Evolutionary conservation across 2,329 filamentous ascomycete genomes (phyloP), one percentile per base, ranked within the genome.

Genomic region (Arthrobotrys entomopaga): DNA sequence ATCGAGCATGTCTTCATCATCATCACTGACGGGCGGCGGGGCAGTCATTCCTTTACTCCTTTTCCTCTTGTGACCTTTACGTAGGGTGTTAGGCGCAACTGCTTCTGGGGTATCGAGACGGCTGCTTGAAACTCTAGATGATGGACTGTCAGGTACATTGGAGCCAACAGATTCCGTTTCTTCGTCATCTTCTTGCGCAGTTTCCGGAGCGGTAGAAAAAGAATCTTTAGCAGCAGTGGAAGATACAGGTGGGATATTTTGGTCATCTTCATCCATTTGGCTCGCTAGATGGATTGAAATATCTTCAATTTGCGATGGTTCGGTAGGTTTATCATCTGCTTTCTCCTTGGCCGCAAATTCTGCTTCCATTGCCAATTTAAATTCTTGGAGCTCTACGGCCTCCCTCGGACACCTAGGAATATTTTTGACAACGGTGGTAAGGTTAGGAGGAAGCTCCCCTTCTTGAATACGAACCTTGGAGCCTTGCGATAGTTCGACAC

Each of bases 1-100:
- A 48, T 73, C 69, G 5, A 66, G 26, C 69, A 73, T 73, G n/a
- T 73, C 61, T 20, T 66, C 56, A 26, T 73, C 69, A 13, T 49
- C 11, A 20, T 66, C 56, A 22, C 50, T 15, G 6, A 6, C 13
- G 11, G 59, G 34, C 38, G 49, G 40, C 29, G 50, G 56, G 38
- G 56, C 10, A 38, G 3, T 13, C 40, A 57, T 63, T 5, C 69
- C 61, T 53, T 73, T 65, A 50, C 69, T 73, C 43, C 69, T 66
- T 50, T 73, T 73, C 52, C 69, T 53, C 43, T 73, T 73, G 24
- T 73, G 69, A 22, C 69, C 63, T 40, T 66, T 61, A 26, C 16
- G 58, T 26, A 46, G 69, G 10, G 34, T 65, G 8, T 22, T 42
- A 2, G 61, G 53, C 3, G 56, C 15, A 3, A 22, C 42, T 13